Evolutionary conservation across 768 basidiomycete genomes (phyloP).

Genomic region (Floccularia luteovirens): DNA sequence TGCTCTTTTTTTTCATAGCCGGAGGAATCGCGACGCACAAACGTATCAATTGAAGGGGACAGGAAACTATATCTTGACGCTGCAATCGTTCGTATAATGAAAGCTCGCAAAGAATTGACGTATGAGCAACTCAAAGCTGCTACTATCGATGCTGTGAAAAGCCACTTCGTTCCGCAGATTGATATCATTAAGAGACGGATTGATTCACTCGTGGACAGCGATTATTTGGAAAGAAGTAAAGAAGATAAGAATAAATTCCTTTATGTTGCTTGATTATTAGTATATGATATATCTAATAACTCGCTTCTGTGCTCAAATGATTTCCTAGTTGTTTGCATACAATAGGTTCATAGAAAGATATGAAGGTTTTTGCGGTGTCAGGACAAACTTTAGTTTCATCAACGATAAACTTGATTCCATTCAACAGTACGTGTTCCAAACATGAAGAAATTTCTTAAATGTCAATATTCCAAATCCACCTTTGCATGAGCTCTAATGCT

Average conservation of each 20-base stretch:
- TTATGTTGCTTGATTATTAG: constrained; percentile 75
- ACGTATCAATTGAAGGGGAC: constrained; percentile 80
- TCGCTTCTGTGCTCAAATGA: no score
- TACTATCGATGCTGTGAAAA: constrained; percentile 82
- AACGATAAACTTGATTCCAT: no score
- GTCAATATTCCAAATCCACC: no score
- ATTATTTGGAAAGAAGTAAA: constrained; percentile 77
- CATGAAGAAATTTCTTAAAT: no score
- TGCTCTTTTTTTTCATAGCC: constrained; percentile 33
- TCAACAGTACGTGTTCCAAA: no score
- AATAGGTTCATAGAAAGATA: no score
- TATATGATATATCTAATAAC: no score
- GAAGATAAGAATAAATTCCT: constrained; percentile 64
- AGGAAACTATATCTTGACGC: constrained; percentile 84
- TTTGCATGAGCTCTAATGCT: not conserved
- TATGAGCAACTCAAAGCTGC: constrained; percentile 76
- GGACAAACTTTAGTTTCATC: no score
- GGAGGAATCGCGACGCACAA: constrained; percentile 82
- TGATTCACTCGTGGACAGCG: constrained; percentile 73
- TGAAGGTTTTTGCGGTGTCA: no score
- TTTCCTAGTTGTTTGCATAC: no score
- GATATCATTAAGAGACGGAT: constrained; percentile 81
- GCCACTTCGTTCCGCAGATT: constrained; percentile 82
- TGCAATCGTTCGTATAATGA: constrained; percentile 96
- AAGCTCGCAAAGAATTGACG: constrained; percentile 77